phyloP scores from a whole-genome alignment of 495 filamentous ascomycete species.

The Lophiostoma macrostomum region DNA sequence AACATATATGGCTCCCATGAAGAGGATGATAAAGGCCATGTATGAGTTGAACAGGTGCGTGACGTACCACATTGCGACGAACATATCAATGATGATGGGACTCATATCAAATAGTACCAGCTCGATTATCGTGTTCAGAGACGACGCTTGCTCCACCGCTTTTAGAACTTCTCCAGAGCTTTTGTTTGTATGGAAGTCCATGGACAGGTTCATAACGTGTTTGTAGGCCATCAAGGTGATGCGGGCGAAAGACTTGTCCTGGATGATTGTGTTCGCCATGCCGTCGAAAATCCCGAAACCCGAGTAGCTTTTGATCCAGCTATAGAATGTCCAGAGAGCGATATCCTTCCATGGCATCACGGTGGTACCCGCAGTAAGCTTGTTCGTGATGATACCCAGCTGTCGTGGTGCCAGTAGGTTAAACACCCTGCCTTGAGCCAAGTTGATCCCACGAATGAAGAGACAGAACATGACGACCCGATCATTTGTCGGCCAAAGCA shows the following conservation, averaged over 20 bases:
- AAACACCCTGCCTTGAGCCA: conserved; percentile 34
- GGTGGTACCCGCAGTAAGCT: conserved; percentile 11
- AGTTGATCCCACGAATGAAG: conserved; percentile 20
- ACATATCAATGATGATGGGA: conserved; percentile 70
- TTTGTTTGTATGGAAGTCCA: conserved; percentile 76
- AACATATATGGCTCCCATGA: conserved; percentile 60
- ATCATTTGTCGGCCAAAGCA: conserved; percentile 37
- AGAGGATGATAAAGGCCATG: conserved; percentile 66
- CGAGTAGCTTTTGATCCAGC: conserved; percentile 21
- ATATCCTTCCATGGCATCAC: conserved; percentile 38
- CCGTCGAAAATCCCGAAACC: conserved; percentile 23
- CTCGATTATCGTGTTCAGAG: conserved; percentile 62
- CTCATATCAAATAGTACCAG: conserved; percentile 63
- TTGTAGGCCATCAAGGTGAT: conserved; percentile 65
- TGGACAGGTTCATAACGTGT: conserved; percentile 73
- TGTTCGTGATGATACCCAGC: conserved; percentile 41
- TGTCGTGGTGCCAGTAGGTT: conserved; percentile 39
- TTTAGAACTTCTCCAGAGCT: conserved; percentile 67
- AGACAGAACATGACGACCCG: conserved; percentile 34
- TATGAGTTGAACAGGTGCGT: conserved; percentile 68
- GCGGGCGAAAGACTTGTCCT: conserved; percentile 55
- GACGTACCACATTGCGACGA: conserved; percentile 66
- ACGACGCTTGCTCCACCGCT: conserved; percentile 62
- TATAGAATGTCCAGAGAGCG: conserved; percentile 36
- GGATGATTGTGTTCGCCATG: conserved; percentile 44